Base-by-base conservation (phyloP, 345 rosid species). In the Gynandropsis gynandra region DNA sequence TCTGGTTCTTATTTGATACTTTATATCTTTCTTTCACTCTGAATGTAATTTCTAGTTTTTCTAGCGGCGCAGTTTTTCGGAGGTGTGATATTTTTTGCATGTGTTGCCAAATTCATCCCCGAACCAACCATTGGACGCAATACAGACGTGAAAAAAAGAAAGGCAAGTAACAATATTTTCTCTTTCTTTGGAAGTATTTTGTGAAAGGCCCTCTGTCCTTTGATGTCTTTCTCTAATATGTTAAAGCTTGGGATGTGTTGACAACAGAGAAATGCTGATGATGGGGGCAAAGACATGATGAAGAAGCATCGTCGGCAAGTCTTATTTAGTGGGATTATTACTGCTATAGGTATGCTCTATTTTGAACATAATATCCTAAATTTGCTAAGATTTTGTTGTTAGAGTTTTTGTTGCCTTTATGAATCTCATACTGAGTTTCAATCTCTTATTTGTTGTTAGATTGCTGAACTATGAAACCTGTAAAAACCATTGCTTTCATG, bases 271-370 rank as follows among this genome's bases (percentile, higher is more conserved):
- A 67, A 54, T 51, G 77, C 69, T 39, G 89, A 80, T 56, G 76
- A 80, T 15, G 89, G 85, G 50, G 94, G 83, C 50, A 90, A 90
- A 62, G 96, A 90, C 70, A 46, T 72, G 27, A 75, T 80, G 75
- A 90, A 82, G 78, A 90, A 80, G 83, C 92, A 76, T 52, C 92
- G 89, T 16, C 83, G 80, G 5, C 96, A 90, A 73, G 98, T 90
- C 56, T 68, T 90, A 20, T 87, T 76, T 43, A 90, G 96, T 61
- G 98, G 98, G 51, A 76, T 90, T 43, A 58, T 90, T 62, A 90
- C 98, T 45, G 96, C 98, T 64, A 72, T 92, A 56, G 98, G 98
- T 84, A 72, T 66, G 33, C 54, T 60, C 52, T 8, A 41, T 45
- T 59, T 39, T 41, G 45, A 41, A 43, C 46, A 38, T 19, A 35